A percentile compares a stretch with the other conserved stretches of the same genome.
Conservation (phyloP, 1,284 basidiomycete genomes). For the Rhodotorula sp. region DNA sequence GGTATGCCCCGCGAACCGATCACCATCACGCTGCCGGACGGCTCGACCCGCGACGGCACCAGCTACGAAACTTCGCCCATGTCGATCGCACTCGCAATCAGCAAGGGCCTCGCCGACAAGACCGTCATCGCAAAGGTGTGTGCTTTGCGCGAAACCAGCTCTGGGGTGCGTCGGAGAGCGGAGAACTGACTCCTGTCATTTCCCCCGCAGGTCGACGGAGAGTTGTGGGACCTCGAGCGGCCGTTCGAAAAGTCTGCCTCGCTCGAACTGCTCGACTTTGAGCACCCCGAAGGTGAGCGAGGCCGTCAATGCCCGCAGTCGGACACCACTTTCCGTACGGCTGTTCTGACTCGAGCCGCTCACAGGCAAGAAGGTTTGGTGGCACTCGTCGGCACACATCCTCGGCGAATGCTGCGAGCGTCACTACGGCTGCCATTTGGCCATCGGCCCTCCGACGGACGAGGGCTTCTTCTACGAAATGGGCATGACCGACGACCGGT, state of each 20-base stretch:
- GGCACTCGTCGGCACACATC: constrained; percentile 99
- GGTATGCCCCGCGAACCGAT: constrained; percentile 85
- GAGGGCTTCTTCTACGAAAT: constrained; percentile 99
- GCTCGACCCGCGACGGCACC: constrained; percentile 73
- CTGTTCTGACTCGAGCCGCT: neutral
- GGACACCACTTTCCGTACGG: neutral
- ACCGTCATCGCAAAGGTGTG: constrained; percentile 85
- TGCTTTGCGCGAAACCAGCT: too few relatives aligned
- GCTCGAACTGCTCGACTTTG: constrained; percentile 89
- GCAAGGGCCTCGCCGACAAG: constrained; percentile 82
- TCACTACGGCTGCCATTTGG: constrained; percentile 96
- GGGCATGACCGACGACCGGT: constrained; percentile 63
- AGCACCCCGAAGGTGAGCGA: constrained; percentile 79
- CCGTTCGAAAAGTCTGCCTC: constrained; percentile 80
- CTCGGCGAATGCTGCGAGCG: constrained; percentile 96
- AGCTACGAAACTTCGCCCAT: constrained; percentile 97
- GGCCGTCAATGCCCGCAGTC: neutral
- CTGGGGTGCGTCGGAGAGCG: neutral
- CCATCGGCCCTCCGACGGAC: constrained; percentile 94
- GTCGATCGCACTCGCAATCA: constrained; percentile 82
- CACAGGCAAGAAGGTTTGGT: constrained; percentile 89
- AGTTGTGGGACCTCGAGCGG: constrained; percentile 91
- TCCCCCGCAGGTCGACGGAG: constrained; percentile 67
- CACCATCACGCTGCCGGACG: constrained; percentile 81
- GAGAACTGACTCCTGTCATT: neutral